Evolutionary conservation across 1,139 yeast genomes (phyloP).

Genomic region (Suhomyces guaymorum): DNA sequence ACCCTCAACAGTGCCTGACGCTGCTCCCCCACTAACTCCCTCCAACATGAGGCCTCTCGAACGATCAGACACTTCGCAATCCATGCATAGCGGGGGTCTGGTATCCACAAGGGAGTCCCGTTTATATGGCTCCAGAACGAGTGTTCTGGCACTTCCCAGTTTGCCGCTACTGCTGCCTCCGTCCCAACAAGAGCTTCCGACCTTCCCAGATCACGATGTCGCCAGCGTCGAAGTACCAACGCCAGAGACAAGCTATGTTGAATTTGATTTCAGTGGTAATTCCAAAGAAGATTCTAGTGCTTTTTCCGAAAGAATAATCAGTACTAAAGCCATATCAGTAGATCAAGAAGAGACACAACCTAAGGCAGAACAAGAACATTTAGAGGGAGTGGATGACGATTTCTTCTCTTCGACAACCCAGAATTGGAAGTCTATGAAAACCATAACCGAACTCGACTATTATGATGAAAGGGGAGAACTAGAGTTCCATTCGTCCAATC

Average conservation of each 20-base stretch:
- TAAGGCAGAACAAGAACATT: background rate
- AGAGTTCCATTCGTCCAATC: slow-evolving; percentile 31
- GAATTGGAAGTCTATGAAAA: slow-evolving; percentile 58
- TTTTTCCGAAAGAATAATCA: slow-evolving; percentile 15
- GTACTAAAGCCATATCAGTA: slow-evolving; percentile 10
- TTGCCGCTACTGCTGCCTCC: slow-evolving; percentile 15
- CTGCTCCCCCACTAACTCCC: too few relatives aligned
- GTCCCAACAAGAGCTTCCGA: background rate
- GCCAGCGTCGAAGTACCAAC: slow-evolving; percentile 2
- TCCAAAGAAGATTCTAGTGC: slow-evolving; percentile 6
- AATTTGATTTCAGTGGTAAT: slow-evolving; percentile 32
- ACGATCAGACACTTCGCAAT: slow-evolving; percentile 8
- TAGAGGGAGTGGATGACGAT: slow-evolving; percentile 30
- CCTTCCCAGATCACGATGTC: background rate
- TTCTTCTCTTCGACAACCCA: slow-evolving; percentile 30
- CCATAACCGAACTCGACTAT: slow-evolving; percentile 50
- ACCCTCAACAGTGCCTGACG: too few relatives aligned
- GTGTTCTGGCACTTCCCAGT: slow-evolving; percentile 22
- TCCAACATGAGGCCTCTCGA: slow-evolving; percentile 6
- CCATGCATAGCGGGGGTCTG: slow-evolving; percentile 8
- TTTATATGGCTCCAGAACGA: slow-evolving; percentile 19
- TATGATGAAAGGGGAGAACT: slow-evolving; percentile 55
- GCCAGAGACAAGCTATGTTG: slow-evolving; percentile 22
- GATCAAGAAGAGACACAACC: slow-evolving; percentile 1
- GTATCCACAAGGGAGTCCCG: slow-evolving; percentile 12